Percentiles rank a stretch among this genome's conserved stretches.
Evolutionary conservation across 805 yeast species (phyloP).

Genomic region (Grigorovia transvaalensis): DNA sequence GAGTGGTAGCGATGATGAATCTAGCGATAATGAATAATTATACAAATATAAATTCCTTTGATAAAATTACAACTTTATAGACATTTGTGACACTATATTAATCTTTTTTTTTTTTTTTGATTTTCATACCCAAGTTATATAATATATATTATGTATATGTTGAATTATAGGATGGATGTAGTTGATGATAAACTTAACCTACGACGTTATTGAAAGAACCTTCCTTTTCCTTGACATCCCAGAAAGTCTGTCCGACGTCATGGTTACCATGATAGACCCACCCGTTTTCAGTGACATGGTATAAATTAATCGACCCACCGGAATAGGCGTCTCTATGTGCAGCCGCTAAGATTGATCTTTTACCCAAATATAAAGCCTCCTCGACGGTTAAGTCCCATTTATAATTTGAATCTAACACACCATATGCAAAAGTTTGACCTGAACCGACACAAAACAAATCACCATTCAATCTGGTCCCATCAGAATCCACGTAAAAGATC

Average conservation of each 20-base stretch:
- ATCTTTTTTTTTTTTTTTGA: too few relatives aligned
- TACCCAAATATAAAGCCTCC: conserved; percentile 89
- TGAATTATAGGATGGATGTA: not conserved
- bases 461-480: conserved; percentile 91
- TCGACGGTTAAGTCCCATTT: conserved; percentile 87
- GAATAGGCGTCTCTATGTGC: conserved; percentile 97
- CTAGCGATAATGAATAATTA: conserved; percentile 12
- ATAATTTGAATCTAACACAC: conserved; percentile 89
- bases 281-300: conserved; percentile 86
- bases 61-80: not conserved
- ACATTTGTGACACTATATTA: not conserved
- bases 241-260: conserved; percentile 82
- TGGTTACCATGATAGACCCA: conserved; percentile 95
- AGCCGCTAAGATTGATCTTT: conserved; percentile 92
- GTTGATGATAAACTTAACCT: conserved; percentile 10
- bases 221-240: conserved; percentile 84
- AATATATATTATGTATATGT: not conserved
- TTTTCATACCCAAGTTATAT: too few relatives aligned
- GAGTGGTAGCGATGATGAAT: conserved; percentile 26
- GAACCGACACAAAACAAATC: conserved; percentile 96
- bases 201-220: conserved; percentile 79
- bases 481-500: conserved; percentile 91
- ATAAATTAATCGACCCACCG: conserved; percentile 92
- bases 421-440: conserved; percentile 98
- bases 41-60: not conserved